Evolutionary conservation across 2,329 filamentous ascomycete species (phyloP), one percentile per base, ranked within the genome.

Genomic region (Diaporthe sp.): DNA sequence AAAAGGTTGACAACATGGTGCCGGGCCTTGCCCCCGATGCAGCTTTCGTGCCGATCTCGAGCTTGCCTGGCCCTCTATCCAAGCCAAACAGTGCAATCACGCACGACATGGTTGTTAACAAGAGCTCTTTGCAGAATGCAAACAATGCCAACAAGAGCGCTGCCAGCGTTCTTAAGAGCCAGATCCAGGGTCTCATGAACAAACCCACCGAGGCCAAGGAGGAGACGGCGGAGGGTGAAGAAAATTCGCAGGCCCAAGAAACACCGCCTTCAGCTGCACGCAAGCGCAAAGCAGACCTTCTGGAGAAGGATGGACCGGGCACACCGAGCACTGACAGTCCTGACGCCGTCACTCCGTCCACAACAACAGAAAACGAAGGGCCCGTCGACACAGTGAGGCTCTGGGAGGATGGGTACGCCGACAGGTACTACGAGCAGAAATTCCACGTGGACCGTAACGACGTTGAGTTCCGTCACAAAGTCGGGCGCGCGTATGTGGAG

Each of bases 371-470:
- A 2, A 92, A 93, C 73, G 93, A 92, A 55, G 89, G 90, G 25
- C 91, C 94, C 2, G 88, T 92, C 76, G 97, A 99, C 82, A 95
- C 93, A 25, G 94, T 99, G 71, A 92, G 93, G 76, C 88, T 99
- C 17, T 99, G 97, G 97, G 97, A 99, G 82, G 93, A 96, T 71
- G 97, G 97, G 10, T 99, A 99, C 83, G 93, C 94, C 70, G 96
- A 98, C 85, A 91, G 97, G 63, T 99, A 99, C 84, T 99, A 99
- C 82, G 94, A 98, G 83, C 95, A 98, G 83, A 99, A 99, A 83
- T 99, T 99, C 81, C 89, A 95, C 68, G 95, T 95, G 63, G 92
- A 94, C 75, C 92, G 95, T 3, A 90, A 93, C 72, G 94, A 99
- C 83, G 88, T 94, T 67, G 94, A 92, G 71, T 98, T 98, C 84